Evolutionary conservation across 106 monocot species (phyloP).

Genomic region (Hemerocallis citrina): DNA sequence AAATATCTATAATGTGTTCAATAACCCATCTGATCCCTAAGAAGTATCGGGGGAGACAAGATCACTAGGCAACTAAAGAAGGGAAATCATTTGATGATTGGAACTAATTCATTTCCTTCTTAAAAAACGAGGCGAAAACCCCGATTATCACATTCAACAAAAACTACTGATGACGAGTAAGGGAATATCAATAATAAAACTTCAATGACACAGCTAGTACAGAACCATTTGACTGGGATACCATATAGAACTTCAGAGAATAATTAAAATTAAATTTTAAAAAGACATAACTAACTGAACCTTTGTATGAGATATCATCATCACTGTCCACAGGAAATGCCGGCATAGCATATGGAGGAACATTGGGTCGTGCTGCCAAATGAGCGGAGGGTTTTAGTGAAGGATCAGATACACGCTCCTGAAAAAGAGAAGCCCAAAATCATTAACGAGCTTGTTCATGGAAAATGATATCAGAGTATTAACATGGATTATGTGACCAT

Average conservation of each 20-base stretch:
- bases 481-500: neutral
- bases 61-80: neutral
- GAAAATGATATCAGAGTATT: neutral
- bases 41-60: too few species aligned
- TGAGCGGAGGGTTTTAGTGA: constrained; percentile 59
- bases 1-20: neutral
- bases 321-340: constrained; percentile 59
- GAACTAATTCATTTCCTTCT: too few species aligned
- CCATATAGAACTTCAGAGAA: neutral
- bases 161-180: too few species aligned
- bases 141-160: neutral
- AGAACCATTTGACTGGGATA: too few species aligned
- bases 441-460: neutral
- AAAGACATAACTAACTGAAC: constrained; percentile 15
- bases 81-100: neutral
- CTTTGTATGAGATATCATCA: constrained; percentile 80
- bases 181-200: too few species aligned
- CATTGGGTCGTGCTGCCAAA: constrained; percentile 39
- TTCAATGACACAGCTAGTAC: neutral
- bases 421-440: constrained; percentile 7
- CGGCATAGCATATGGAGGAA: constrained; percentile 58
- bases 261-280: neutral
- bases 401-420: constrained; percentile 73
- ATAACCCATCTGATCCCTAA: too few species aligned
- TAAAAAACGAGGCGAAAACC: too few species aligned